phyloP scores from a whole-genome alignment of 371 early-diverging fungal species.

The Mortierella sp. region DNA sequence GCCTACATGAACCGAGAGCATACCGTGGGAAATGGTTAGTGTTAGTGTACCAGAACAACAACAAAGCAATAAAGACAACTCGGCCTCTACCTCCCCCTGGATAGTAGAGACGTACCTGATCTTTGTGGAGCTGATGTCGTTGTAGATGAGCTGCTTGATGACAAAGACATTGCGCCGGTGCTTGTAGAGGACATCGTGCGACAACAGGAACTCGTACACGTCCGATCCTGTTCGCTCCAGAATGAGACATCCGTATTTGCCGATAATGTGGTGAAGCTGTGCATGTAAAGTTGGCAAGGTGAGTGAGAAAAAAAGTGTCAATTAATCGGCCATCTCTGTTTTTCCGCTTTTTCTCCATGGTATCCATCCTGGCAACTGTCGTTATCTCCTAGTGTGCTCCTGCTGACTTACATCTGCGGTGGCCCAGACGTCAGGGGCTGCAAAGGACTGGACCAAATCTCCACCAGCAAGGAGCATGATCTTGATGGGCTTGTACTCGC shows the following conservation, averaged over 20 bases:
- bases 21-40: not conserved
- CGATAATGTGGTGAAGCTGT: conserved; percentile 93
- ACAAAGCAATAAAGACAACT: no score
- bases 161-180: conserved; percentile 92
- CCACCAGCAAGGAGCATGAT: conserved; percentile 97
- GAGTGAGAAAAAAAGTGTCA: not conserved
- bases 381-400: not conserved
- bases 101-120: conserved; percentile 69
- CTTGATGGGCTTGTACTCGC: conserved; percentile 72
- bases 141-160: conserved; percentile 95
- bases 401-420: conserved; percentile 85
- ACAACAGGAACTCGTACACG: conserved; percentile 90
- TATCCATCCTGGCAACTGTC: not conserved
- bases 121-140: conserved; percentile 97
- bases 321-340: not conserved
- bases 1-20: conserved; percentile 64
- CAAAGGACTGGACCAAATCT: conserved; percentile 96
- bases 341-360: not conserved
- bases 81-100: no score
- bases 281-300: conserved; percentile 10
- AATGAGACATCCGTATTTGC: conserved; percentile 94
- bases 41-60: no score
- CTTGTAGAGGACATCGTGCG: conserved; percentile 91
- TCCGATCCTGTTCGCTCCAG: conserved; percentile 97
- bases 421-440: conserved; percentile 92